Conservation (phyloP, 1,284 basidiomycete genomes). For the Coniferiporia weirii region DNA sequence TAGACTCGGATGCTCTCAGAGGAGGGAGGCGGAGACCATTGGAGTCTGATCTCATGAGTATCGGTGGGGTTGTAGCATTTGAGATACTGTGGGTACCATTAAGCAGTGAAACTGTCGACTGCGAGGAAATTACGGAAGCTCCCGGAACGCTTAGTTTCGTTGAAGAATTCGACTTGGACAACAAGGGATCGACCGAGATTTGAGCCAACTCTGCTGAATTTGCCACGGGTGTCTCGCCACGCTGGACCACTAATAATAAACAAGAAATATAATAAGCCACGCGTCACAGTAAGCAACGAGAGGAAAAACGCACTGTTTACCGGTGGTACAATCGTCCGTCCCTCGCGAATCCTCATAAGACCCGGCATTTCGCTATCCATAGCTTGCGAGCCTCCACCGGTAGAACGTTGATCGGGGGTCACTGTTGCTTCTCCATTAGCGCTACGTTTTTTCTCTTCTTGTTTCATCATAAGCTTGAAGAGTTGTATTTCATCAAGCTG, state of each 20-base stretch:
- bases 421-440: conserved; percentile 1
- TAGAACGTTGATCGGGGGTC: not conserved
- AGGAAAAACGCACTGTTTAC: conserved; percentile 2
- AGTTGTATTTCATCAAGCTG: conserved; percentile 79
- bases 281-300: not conserved
- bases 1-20: conserved; percentile 22
- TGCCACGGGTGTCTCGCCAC: not conserved
- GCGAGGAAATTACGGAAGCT: not conserved
- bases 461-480: conserved; percentile 82
- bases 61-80: not conserved
- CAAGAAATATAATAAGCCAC: not conserved
- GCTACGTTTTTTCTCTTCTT: conserved; percentile 61
- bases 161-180: conserved; percentile 4
- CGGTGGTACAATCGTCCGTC: not conserved
- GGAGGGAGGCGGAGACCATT: conserved; percentile 25
- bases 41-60: conserved; percentile 23
- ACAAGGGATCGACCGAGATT: not conserved
- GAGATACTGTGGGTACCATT: conserved; percentile 6
- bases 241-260: not conserved
- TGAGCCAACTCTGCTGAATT: not conserved
- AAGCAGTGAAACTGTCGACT: not conserved
- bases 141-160: not conserved
- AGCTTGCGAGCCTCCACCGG: not conserved
- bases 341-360: conserved; percentile 1
- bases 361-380: conserved; percentile 7